Conservation (phyloP, 129 eudicot species). For the Flaveria linearis region DNA sequence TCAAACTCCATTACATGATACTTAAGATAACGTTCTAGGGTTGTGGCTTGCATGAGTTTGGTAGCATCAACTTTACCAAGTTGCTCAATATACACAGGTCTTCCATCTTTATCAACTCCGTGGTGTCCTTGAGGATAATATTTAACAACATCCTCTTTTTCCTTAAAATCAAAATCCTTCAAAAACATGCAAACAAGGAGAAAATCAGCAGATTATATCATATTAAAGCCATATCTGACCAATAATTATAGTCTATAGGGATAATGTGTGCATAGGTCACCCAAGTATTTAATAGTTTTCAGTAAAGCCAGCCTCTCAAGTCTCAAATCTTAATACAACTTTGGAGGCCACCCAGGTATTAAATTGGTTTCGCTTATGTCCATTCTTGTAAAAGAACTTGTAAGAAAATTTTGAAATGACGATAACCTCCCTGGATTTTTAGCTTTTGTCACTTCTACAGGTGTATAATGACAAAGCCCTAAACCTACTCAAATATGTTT, state of each 20-base stretch:
- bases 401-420: not conserved
- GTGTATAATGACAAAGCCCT: not conserved
- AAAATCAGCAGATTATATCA: constrained; percentile 11
- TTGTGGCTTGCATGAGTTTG: constrained; percentile 89
- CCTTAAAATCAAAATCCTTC: constrained; percentile 87
- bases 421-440: not conserved
- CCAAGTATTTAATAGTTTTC: not conserved
- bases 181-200: not conserved
- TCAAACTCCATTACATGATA: constrained; percentile 95
- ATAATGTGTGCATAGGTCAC: not conserved
- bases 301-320: not conserved
- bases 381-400: not conserved
- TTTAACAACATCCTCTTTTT: constrained; percentile 76
- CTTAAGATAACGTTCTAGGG: constrained; percentile 83
- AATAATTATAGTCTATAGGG: not conserved
- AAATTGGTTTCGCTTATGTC: not conserved
- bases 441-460: not conserved
- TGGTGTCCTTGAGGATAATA: constrained; percentile 99
- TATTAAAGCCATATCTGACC: constrained; percentile 4
- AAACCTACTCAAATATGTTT: not conserved
- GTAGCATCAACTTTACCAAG: constrained; percentile 88
- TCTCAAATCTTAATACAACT: not conserved
- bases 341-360: not conserved
- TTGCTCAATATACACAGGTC: constrained; percentile 87
- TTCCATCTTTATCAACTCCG: constrained; percentile 92